phyloP scores from a whole-genome alignment of 176 grass and related monocot species.

The Ensete glaucum region DNA sequence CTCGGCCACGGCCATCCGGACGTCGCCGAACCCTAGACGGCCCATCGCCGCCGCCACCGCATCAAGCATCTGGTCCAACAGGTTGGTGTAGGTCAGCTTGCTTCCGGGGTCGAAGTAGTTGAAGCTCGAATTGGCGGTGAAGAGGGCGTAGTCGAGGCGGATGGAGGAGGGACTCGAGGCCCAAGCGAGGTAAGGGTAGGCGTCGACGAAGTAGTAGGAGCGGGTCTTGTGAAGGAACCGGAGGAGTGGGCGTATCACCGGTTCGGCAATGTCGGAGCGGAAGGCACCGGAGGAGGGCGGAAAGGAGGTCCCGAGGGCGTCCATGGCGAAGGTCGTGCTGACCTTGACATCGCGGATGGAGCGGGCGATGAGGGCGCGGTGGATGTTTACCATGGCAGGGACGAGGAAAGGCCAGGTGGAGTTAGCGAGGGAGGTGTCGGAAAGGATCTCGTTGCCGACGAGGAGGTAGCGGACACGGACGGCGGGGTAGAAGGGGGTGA shows the following conservation, averaged over 20 bases:
- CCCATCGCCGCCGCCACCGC: constrained; percentile 48
- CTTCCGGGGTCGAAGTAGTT: constrained; percentile 48
- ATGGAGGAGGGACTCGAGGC: constrained; percentile 29
- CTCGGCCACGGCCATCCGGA: constrained; percentile 64
- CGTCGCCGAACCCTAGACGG: constrained; percentile 47
- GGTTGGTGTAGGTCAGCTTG: constrained; percentile 52
- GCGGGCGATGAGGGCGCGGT: constrained; percentile 29
- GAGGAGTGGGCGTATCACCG: constrained; percentile 64
- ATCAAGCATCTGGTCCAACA: constrained; percentile 92
- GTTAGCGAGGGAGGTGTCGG: constrained; percentile 40
- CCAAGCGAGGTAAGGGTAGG: constrained; percentile 81
- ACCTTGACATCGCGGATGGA: constrained; percentile 58
- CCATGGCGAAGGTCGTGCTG: constrained; percentile 85
- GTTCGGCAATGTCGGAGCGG: constrained; percentile 51
- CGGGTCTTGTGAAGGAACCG: constrained; percentile 45
- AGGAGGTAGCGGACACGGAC: constrained; percentile 71
- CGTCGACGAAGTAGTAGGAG: constrained; percentile 87
- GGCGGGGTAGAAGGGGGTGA: constrained; percentile 35
- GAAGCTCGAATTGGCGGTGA: constrained; percentile 20
- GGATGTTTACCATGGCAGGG: constrained; percentile 70
- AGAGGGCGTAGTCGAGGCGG: constrained; percentile 54
- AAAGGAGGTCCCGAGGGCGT: constrained; percentile 43
- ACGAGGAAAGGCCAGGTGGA: constrained; percentile 58
- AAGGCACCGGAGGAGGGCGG: constrained; percentile 57
- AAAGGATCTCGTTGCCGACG: constrained; percentile 90